Conservation (phyloP, 2,329 filamentous ascomycete species). For the Neoscytalidium dimidiatum region DNA sequence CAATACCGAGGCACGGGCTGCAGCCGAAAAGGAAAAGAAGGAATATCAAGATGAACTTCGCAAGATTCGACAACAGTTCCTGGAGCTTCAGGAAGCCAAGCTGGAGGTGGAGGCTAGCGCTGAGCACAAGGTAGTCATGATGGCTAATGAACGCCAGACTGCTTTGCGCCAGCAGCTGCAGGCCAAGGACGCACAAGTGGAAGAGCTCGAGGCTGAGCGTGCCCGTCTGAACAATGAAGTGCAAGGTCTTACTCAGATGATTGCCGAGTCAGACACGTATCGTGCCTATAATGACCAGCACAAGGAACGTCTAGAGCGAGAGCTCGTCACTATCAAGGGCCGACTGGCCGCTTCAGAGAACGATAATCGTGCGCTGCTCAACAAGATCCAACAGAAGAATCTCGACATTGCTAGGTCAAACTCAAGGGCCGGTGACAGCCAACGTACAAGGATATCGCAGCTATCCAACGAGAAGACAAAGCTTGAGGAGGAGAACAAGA, state of each 20-base stretch:
- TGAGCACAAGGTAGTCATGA: slow-evolving; percentile 74
- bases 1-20: slow-evolving; percentile 76
- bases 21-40: slow-evolving; percentile 84
- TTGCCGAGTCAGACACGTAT: slow-evolving; percentile 86
- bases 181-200: slow-evolving; percentile 72
- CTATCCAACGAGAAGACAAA: slow-evolving; percentile 82
- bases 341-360: slow-evolving; percentile 91
- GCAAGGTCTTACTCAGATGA: slow-evolving; percentile 82
- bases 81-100: slow-evolving; percentile 82
- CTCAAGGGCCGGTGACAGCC: slow-evolving; percentile 81
- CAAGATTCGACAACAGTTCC: slow-evolving; percentile 77
- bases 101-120: slow-evolving; percentile 78
- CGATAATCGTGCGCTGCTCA: slow-evolving; percentile 90
- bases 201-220: slow-evolving; percentile 79
- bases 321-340: slow-evolving; percentile 87
- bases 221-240: slow-evolving; percentile 75
- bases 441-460: slow-evolving; percentile 70
- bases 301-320: slow-evolving; percentile 88
- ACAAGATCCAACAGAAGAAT: slow-evolving; percentile 96
- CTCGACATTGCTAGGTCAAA: slow-evolving; percentile 91
- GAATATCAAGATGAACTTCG: slow-evolving; percentile 86
- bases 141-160: slow-evolving; percentile 78
- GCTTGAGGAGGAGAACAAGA: slow-evolving; percentile 78
- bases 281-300: slow-evolving; percentile 88
- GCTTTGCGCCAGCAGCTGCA: slow-evolving; percentile 79